Percentiles rank a stretch among this genome's conserved stretches.
Conservation (phyloP, 176 grass and related monocot genomes). For the Raddia guianensis region DNA sequence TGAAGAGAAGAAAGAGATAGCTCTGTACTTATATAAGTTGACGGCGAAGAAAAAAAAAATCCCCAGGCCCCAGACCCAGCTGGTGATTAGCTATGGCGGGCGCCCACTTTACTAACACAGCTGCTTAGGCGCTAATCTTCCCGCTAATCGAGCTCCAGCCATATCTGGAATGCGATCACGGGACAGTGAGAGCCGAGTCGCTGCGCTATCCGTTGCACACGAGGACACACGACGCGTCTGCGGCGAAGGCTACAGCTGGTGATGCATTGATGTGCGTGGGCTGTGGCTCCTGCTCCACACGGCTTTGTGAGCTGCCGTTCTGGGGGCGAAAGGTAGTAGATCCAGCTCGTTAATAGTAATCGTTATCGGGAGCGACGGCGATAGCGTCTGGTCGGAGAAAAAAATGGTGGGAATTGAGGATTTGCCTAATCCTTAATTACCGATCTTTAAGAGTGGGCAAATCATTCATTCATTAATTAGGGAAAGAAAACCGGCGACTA, state of each 20-base stretch:
- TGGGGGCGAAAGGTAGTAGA: not conserved
- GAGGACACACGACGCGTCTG: conserved; percentile 36
- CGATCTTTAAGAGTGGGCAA: no score
- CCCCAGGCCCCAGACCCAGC: conserved; percentile 33
- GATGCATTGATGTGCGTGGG: not conserved
- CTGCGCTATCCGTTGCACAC: not conserved
- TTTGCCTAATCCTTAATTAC: no score
- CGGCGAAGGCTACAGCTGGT: conserved; percentile 35
- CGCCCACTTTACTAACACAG: conserved; percentile 30
- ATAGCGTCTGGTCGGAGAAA: conserved; percentile 3
- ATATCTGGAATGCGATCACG: not conserved
- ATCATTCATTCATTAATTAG: no score
- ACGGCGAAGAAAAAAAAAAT: not conserved
- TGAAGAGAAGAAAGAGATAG: not conserved
- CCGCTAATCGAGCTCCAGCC: not conserved
- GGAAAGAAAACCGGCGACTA: conserved; percentile 8
- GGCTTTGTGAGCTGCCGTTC: conserved; percentile 4
- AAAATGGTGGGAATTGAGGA: not conserved
- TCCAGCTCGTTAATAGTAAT: not conserved
- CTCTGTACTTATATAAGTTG: conserved; percentile 41
- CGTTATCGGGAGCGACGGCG: not conserved
- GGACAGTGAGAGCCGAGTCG: not conserved
- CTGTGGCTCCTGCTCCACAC: not conserved
- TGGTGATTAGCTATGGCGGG: conserved; percentile 27
- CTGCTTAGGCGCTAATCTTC: conserved; percentile 27